Evolutionary conservation across 208 protist species (phyloP), one percentile per base, ranked within the genome.

Genomic region (Leishmania major): DNA sequence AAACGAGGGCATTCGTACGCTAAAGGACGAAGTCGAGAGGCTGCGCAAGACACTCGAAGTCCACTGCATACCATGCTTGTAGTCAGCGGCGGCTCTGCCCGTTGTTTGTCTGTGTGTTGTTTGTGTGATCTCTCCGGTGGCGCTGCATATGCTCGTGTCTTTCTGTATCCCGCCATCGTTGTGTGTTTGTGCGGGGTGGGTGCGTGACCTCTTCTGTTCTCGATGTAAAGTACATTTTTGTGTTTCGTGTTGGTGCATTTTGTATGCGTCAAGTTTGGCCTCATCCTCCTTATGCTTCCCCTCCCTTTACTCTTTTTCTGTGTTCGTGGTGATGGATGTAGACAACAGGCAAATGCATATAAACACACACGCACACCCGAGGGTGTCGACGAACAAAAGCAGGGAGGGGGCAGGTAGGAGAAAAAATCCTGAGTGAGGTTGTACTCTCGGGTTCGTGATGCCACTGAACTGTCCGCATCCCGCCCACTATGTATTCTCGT

Each of bases 31-130:
- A 69, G 81, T 96, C 28, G 78, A 77, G 19, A 84, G 91, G 6
- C 84, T 97, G 47, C 90, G 88, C 74, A 92, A 93, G 67, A 95
- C 92, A 11, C 87, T 97, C 10, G 94, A 97, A 31, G 84, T 95
- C 70, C 91, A 96, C 79, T 89, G 87, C 79, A 89, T 96, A 49
- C 75, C 93, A 51, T 74, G 57, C 47, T 51, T 64, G 6, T 82
- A 80, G 73, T 17, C 35, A 19, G 1, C 2, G 31, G n/a, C 73
- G 3, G 15, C 71, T 25, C 19, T 62, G 25, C 10, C 31, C 37
- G 8, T 3, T 37, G 17, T 60, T 40, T 43, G n/a, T 49, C 53
- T 78, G 5, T 28, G 8, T 73, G 51, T 49, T 51, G 2, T 49
- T 47, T 28, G 22, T 53, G 25, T 37, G 37, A 25, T 13, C 28